Conservation (phyloP, 106 monocot genomes). For the Dioscorea dumetorum region DNA sequence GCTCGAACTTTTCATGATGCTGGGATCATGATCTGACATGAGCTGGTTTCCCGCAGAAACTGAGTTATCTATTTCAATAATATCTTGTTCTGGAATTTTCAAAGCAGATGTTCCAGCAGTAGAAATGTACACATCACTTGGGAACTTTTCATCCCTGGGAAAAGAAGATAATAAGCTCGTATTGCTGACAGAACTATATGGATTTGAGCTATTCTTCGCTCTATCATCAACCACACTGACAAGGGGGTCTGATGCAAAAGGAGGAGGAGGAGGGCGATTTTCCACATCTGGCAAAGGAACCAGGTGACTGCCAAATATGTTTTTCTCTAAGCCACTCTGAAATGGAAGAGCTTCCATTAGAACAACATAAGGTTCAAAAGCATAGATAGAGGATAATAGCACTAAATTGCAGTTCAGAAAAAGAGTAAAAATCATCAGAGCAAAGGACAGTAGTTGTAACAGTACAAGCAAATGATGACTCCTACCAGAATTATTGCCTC, state of each 20-base stretch:
- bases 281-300: not conserved
- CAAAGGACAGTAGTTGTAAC: not conserved
- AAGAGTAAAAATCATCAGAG: not conserved
- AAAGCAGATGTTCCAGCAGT: not conserved
- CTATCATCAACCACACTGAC: not conserved
- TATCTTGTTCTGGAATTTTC: not conserved
- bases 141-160: not conserved
- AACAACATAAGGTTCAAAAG: not conserved
- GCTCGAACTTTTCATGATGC: not conserved
- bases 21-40: not conserved
- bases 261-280: not conserved
- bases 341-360: not conserved
- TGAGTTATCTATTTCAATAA: not conserved
- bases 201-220: not conserved
- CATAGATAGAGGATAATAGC: not conserved
- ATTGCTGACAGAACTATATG: not conserved
- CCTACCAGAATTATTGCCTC: slow-evolving; percentile 82
- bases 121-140: not conserved
- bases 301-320: not conserved
- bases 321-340: slow-evolving; percentile 1
- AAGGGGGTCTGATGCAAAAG: not conserved
- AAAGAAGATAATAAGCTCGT: not conserved
- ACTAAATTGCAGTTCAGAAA: not conserved
- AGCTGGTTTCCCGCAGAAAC: not conserved
- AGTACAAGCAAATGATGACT: not conserved